A percentile compares a stretch with the other conserved stretches of the same genome.
Evolutionary conservation across 1,284 basidiomycete species (phyloP).

Genomic region (Boletus smithii): DNA sequence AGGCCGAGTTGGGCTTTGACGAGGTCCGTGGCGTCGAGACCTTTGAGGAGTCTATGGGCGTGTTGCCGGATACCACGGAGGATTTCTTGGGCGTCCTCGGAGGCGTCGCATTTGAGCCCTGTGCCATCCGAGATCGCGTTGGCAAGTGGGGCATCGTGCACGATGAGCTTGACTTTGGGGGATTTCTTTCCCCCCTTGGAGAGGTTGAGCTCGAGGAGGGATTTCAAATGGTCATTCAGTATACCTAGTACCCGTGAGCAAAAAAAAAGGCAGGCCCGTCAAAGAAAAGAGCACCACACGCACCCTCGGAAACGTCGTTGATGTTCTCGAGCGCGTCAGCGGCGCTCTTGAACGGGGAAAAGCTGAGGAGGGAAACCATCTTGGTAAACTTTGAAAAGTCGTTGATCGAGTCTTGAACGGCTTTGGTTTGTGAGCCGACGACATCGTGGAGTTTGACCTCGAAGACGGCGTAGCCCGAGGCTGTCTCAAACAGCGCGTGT

Average conservation of each 20-base stretch:
- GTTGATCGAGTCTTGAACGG: conserved; percentile 82
- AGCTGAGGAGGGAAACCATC: conserved; percentile 91
- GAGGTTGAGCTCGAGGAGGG: conserved; percentile 87
- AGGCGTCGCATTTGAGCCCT: conserved; percentile 81
- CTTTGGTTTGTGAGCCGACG: conserved; percentile 79
- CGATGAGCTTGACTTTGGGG: conserved; percentile 78
- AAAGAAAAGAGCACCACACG: conserved; percentile 11
- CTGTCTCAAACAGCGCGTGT: conserved; percentile 92
- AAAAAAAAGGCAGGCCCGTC: too few species aligned
- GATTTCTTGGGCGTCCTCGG: conserved; percentile 85
- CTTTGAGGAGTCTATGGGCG: conserved; percentile 87
- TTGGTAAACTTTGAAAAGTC: conserved; percentile 91
- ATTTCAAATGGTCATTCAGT: conserved; percentile 84
- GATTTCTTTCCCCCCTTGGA: conserved; percentile 74
- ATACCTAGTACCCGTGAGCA: conserved; percentile 51
- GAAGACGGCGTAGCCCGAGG: conserved; percentile 95
- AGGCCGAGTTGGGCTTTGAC: conserved; percentile 93
- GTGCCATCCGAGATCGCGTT: conserved; percentile 79
- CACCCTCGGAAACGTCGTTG: conserved; percentile 96
- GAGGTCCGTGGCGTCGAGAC: conserved; percentile 87
- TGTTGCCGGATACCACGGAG: conserved; percentile 94
- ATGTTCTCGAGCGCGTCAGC: conserved; percentile 96
- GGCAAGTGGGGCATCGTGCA: conserved; percentile 79
- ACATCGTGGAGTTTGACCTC: conserved; percentile 87
- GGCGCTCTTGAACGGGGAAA: conserved; percentile 93